Conservation (phyloP, 805 yeast species). For the Schwanniomyces sp. region DNA sequence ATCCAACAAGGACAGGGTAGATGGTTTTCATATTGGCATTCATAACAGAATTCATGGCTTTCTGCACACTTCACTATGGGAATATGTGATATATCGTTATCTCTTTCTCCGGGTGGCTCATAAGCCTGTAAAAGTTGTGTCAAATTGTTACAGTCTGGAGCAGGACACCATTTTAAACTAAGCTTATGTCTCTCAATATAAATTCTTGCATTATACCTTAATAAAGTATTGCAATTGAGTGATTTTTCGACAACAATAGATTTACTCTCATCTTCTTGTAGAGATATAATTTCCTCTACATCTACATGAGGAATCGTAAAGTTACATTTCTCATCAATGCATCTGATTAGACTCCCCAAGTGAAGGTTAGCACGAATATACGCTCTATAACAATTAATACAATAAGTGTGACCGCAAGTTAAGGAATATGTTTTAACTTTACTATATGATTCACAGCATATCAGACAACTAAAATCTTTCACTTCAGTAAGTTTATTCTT, state of each 20-base stretch:
- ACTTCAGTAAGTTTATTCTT: slow-evolving; percentile 10
- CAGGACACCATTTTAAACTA: slow-evolving; percentile 77
- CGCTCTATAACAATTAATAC: slow-evolving; percentile 64
- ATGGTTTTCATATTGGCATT: slow-evolving; percentile 76
- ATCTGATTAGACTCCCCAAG: slow-evolving; percentile 52
- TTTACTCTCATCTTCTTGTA: slow-evolving; percentile 6
- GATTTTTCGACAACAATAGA: not conserved
- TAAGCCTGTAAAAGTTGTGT: slow-evolving; percentile 32
- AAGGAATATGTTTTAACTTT: slow-evolving; percentile 44
- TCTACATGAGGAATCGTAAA: slow-evolving; percentile 44
- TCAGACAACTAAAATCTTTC: slow-evolving; percentile 47
- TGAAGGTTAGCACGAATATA: slow-evolving; percentile 51
- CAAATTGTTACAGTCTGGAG: slow-evolving; percentile 70
- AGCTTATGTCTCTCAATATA: slow-evolving; percentile 51
- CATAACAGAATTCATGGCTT: slow-evolving; percentile 74
- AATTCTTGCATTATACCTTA: slow-evolving; percentile 29
- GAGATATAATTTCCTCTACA: slow-evolving; percentile 14
- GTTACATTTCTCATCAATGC: slow-evolving; percentile 63
- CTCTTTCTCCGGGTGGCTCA: slow-evolving; percentile 5
- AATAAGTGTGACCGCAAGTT: slow-evolving; percentile 70
- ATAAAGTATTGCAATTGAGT: slow-evolving; percentile 2
- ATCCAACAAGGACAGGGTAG: slow-evolving; percentile 79
- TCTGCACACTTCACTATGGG: slow-evolving; percentile 71
- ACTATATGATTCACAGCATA: slow-evolving; percentile 67
- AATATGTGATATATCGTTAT: slow-evolving; percentile 24